phyloP scores from a whole-genome alignment of 805 yeast species.

The Komagataella populi region DNA sequence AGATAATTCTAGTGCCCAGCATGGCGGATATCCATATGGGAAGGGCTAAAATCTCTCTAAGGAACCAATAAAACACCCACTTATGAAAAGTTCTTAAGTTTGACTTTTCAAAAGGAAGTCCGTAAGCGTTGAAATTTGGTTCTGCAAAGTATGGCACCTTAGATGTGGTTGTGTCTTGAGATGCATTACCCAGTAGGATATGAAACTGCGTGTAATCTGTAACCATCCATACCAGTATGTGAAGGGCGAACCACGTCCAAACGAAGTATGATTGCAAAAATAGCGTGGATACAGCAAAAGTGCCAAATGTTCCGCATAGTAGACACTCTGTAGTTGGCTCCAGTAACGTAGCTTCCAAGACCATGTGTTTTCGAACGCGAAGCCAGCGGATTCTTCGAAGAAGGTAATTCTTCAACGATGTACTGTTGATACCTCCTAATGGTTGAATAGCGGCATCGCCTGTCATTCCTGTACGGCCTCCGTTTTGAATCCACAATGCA shows the following conservation, averaged over 20 bases:
- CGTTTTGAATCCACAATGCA: constrained; percentile 56
- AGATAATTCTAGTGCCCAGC: constrained; percentile 61
- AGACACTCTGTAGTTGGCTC: constrained; percentile 82
- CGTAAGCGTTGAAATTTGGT: constrained; percentile 4
- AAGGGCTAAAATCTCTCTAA: constrained; percentile 61
- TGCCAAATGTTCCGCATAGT: constrained; percentile 53
- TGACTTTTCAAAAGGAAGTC: neutral
- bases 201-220: constrained; percentile 51
- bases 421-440: constrained; percentile 23
- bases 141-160: constrained; percentile 7
- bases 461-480: constrained; percentile 67
- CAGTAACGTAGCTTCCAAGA: constrained; percentile 64
- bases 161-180: neutral
- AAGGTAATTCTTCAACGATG: constrained; percentile 36
- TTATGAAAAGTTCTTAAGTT: neutral
- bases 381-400: constrained; percentile 72
- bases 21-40: constrained; percentile 80
- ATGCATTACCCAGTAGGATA: constrained; percentile 20
- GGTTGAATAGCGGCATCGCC: constrained; percentile 78
- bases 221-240: constrained; percentile 47
- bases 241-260: constrained; percentile 28
- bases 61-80: constrained; percentile 40
- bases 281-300: constrained; percentile 38
- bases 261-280: constrained; percentile 21
- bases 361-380: constrained; percentile 81